Evolutionary conservation across 805 yeast species (phyloP).

Genomic region (Spathaspora hagerdaliae): DNA sequence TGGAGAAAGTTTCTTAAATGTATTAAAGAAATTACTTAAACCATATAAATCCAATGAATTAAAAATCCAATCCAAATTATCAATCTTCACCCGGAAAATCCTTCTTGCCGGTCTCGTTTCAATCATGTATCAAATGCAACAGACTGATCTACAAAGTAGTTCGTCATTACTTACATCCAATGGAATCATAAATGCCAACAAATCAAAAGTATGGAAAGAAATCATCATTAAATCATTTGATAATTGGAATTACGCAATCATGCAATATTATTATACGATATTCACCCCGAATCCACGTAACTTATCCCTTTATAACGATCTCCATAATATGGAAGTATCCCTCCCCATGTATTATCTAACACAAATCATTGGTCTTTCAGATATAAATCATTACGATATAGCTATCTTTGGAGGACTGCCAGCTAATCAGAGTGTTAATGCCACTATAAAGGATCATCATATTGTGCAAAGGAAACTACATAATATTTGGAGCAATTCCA

Average conservation of each 20-base stretch:
- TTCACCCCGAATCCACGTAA: neutral
- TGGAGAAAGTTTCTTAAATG: conserved; percentile 45
- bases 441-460: conserved; percentile 30
- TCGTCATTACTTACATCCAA: conserved; percentile 25
- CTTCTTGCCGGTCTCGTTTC: conserved; percentile 24
- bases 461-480: conserved; percentile 30
- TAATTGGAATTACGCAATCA: conserved; percentile 19
- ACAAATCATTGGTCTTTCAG: conserved; percentile 56
- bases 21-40: conserved; percentile 55
- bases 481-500: conserved; percentile 27
- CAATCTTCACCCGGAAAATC: conserved; percentile 62
- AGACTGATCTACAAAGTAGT: conserved; percentile 40
- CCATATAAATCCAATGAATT: conserved; percentile 34
- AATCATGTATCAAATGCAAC: conserved; percentile 27
- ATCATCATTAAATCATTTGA: conserved; percentile 66
- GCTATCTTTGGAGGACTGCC: conserved; percentile 82
- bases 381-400: conserved; percentile 73
- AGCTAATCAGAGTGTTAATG: conserved; percentile 55
- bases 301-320: neutral
- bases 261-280: conserved; percentile 1
- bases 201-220: conserved; percentile 64
- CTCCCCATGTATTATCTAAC: conserved; percentile 70
- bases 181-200: conserved; percentile 12
- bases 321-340: conserved; percentile 34
- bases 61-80: conserved; percentile 8